Base-by-base conservation (phyloP, 306 rosid species). In the Lotus japonicus region DNA sequence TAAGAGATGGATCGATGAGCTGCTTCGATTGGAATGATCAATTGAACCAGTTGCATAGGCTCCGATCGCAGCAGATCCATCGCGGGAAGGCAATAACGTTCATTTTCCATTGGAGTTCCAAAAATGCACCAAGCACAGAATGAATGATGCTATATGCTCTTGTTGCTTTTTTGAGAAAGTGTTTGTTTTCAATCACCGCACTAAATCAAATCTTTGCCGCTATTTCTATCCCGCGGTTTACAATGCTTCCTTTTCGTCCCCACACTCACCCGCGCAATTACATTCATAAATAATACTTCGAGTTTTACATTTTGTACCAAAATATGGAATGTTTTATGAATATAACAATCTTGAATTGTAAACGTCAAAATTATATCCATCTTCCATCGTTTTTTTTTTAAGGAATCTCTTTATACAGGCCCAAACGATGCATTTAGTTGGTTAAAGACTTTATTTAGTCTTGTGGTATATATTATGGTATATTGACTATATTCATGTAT, bases 51-150 rank as follows among this genome's bases (percentile, higher is more conserved):
- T 31, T 92, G 97, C 98, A 88, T 92, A 48, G 95, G 87, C 84
- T 89, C 94, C 68, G 98, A 88, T 5, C 90, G 94, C 16, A 92
- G 82, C 54, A 89, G 85, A 88, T 89, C 91, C 98, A 89, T 88
- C 67, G 73, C 59, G 18, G 79, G 79, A 45, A 70, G 79, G 49
- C 70, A 39, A 48, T 69, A 16, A 11, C 76, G 60, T 73, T 46
- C 64, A 11, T 55, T 79, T 59, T n/a, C 42, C 73, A 72, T 69
- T 38, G 39, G 16, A 26, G 33, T 43, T 64, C 46, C 64, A 16
- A 68, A 58, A 73, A 65, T 64, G 75, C 66, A 42, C 9, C 33
- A 51, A 18, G 33, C 49, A 45, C 18, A 5, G 67, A 71, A 36
- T 39, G 35, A 55, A 65, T 13, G 69, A 41, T 16, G 33, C 15